phyloP scores from a whole-genome alignment of 768 basidiomycete genomes.

The Serendipita sp. region DNA sequence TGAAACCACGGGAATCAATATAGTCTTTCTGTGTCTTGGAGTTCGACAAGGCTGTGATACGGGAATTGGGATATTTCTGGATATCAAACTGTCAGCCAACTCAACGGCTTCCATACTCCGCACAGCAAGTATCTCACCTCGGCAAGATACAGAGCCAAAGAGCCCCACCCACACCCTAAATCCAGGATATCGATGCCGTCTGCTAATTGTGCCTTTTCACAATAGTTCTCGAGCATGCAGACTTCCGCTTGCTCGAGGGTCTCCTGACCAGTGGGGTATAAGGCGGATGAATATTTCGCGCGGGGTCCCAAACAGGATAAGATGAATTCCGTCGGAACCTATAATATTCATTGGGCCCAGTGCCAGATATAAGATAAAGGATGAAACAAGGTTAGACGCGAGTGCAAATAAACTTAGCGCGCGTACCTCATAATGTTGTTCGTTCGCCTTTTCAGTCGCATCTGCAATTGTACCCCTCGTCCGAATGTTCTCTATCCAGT shows the following conservation, averaged over 20 bases:
- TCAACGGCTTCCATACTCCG: neutral
- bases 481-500: slow-evolving; percentile 43
- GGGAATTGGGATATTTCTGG: slow-evolving; percentile 53
- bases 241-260: slow-evolving; percentile 48
- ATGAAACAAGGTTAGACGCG: neutral
- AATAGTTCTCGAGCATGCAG: slow-evolving; percentile 51
- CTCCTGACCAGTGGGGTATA: slow-evolving; percentile 41
- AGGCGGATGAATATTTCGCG: slow-evolving; percentile 51
- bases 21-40: slow-evolving; percentile 50
- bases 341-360: neutral
- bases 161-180: slow-evolving; percentile 66
- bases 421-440: slow-evolving; percentile 58
- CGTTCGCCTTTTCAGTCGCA: slow-evolving; percentile 49
- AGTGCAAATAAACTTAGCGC: slow-evolving; percentile 1
- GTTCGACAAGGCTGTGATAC: slow-evolving; percentile 49
- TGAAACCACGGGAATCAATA: slow-evolving; percentile 39
- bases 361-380: neutral
- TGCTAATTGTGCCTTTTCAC: slow-evolving; percentile 41
- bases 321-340: slow-evolving; percentile 49
- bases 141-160: slow-evolving; percentile 47
- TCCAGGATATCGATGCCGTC: slow-evolving; percentile 52
- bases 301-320: slow-evolving; percentile 46
- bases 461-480: slow-evolving; percentile 39
- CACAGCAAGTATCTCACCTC: slow-evolving; percentile 23
- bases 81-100: neutral